These are phyloP conservation scores for Boletus sp. DNA, from an alignment of 768 basidiomycete species.

Conservation along the genomic window DNA sequence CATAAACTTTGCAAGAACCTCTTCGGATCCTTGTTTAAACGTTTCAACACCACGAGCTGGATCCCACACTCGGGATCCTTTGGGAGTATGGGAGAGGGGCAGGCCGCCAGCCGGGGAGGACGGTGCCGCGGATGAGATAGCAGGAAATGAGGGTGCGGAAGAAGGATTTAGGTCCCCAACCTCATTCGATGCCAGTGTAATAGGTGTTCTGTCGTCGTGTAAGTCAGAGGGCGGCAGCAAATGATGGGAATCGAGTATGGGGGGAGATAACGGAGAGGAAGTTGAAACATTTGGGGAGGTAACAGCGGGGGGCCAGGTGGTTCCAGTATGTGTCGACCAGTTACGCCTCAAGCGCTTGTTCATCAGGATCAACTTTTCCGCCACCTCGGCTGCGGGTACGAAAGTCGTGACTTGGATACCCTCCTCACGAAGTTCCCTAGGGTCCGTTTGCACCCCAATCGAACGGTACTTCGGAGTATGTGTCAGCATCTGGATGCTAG, in stretches of 20 bases:
- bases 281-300: not conserved
- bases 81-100: conserved; percentile 33
- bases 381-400: conserved; percentile 13
- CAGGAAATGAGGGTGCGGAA: conserved; percentile 34
- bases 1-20: conserved; percentile 81
- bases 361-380: conserved; percentile 23
- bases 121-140: conserved; percentile 54
- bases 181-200: conserved; percentile 7
- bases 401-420: conserved; percentile 54
- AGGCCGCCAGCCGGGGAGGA: conserved; percentile 47
- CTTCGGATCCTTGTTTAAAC: conserved; percentile 86
- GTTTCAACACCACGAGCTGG: conserved; percentile 81
- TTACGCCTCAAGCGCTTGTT: conserved; percentile 22
- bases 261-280: not conserved
- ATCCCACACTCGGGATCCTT: conserved; percentile 75
- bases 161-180: conserved; percentile 4
- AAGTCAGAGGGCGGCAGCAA: conserved; percentile 18
- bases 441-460: conserved; percentile 69
- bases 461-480: conserved; percentile 50
- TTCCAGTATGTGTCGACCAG: conserved; percentile 15
- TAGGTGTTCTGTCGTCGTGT: conserved; percentile 5
- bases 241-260: conserved; percentile 15
- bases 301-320: not conserved
- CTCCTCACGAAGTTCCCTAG: conserved; percentile 51
- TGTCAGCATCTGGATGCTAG: conserved; percentile 23